These are phyloP conservation scores for Puccinia hordei DNA, from an alignment of 1,284 basidiomycete species.

Conservation along the genomic window DNA sequence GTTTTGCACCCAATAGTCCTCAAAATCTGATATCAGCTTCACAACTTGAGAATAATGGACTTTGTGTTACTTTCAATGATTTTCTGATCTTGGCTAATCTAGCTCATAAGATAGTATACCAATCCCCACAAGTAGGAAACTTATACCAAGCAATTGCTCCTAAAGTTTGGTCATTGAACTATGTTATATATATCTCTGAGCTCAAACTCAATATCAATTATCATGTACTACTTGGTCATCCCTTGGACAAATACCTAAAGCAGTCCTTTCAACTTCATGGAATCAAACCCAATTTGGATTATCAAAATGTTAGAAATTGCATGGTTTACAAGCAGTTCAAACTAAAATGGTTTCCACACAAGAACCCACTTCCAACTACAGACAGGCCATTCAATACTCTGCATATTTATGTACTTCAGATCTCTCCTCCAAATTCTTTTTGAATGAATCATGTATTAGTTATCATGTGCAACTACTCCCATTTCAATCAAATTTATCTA, in stretches of 20 bases:
- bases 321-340: too few species aligned
- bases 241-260: not conserved
- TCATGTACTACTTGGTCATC: not conserved
- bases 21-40: not conserved
- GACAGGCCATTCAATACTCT: too few species aligned
- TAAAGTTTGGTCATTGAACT: not conserved
- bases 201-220: not conserved
- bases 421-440: too few species aligned
- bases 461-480: too few species aligned
- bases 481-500: too few species aligned
- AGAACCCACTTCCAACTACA: too few species aligned
- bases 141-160: not conserved
- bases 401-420: too few species aligned
- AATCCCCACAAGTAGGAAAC: not conserved
- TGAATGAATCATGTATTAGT: too few species aligned
- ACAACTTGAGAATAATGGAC: constrained; percentile 2
- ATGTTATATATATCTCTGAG: not conserved
- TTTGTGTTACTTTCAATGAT: not conserved
- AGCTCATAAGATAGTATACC: not conserved
- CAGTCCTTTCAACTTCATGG: not conserved
- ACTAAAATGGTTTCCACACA: too few species aligned
- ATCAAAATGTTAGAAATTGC: too few species aligned
- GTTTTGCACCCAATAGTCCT: not conserved
- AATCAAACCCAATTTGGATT: too few species aligned
- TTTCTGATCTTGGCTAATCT: not conserved